phyloP scores from a whole-genome alignment of 768 basidiomycete species.

The Polyporus arcularius region DNA sequence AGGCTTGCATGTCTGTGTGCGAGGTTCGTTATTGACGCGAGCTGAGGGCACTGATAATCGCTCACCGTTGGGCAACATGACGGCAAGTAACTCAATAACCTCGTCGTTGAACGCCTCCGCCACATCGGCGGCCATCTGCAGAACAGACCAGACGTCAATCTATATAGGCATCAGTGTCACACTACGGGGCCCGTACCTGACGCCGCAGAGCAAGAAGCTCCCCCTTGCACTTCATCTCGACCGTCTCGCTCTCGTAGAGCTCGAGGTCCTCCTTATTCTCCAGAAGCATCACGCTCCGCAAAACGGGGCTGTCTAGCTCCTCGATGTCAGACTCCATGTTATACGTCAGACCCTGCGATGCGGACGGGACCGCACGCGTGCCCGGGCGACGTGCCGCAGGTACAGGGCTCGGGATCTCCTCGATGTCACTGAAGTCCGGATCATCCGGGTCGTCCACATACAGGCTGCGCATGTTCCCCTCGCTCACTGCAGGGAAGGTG shows the following conservation, averaged over 20 bases:
- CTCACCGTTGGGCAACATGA: constrained; percentile 10
- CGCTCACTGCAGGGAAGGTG: not conserved
- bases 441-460: constrained; percentile 14
- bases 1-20: not conserved
- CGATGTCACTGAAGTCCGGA: constrained; percentile 16
- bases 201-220: constrained; percentile 14
- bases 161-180: no score
- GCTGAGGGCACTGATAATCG: not conserved
- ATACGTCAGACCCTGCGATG: constrained; percentile 12
- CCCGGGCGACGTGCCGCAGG: constrained; percentile 7
- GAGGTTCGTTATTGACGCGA: not conserved
- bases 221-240: constrained; percentile 3
- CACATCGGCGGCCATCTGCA: not conserved
- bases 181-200: constrained; percentile 5
- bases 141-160: not conserved
- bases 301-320: not conserved
- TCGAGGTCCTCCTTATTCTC: not conserved
- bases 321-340: constrained; percentile 10
- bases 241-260: not conserved
- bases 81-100: not conserved
- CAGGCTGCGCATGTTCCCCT: constrained; percentile 2
- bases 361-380: constrained; percentile 15
- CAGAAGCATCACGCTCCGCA: constrained; percentile 3
- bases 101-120: not conserved
- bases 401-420: constrained; percentile 17